A percentile compares a stretch with the other conserved stretches of the same genome.
These are phyloP conservation scores for Boletus huronensis DNA, from an alignment of 768 basidiomycete genomes.

Conservation along the genomic window DNA sequence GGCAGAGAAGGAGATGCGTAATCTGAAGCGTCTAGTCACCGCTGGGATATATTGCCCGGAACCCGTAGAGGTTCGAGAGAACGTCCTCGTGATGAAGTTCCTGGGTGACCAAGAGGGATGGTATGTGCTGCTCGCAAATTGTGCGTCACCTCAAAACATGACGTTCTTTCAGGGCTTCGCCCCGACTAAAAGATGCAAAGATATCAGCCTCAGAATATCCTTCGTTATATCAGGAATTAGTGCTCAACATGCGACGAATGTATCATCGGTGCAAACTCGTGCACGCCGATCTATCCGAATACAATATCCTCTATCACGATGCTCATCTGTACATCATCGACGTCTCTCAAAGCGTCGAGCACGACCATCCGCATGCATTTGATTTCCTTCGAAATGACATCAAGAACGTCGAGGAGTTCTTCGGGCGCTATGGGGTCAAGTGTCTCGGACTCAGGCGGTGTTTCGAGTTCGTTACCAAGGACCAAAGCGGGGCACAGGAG, in stretches of 20 bases:
- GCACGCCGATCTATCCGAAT: constrained; percentile 97
- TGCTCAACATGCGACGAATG: constrained; percentile 77
- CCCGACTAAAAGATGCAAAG: constrained; percentile 86
- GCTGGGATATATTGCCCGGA: constrained; percentile 87
- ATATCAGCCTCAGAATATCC: constrained; percentile 50
- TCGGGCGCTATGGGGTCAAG: constrained; percentile 66
- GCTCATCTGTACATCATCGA: constrained; percentile 90
- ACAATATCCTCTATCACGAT: constrained; percentile 90
- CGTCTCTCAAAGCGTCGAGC: constrained; percentile 97
- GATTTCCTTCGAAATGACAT: constrained; percentile 94
- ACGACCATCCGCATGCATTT: constrained; percentile 94
- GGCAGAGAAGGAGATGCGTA: constrained; percentile 99
- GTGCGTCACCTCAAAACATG: not conserved
- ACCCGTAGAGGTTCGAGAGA: constrained; percentile 90
- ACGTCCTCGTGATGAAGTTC: constrained; percentile 95
- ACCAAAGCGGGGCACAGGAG: constrained; percentile 34
- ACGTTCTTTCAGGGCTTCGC: constrained; percentile 67
- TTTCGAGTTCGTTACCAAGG: constrained; percentile 85
- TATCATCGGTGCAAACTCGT: constrained; percentile 91
- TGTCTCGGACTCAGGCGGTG: constrained; percentile 77
- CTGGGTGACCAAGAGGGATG: constrained; percentile 79
- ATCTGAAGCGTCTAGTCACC: constrained; percentile 77
- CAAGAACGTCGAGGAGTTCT: constrained; percentile 91
- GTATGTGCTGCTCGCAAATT: constrained; percentile 41
- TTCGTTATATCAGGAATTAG: constrained; percentile 70